Conservation (phyloP, 495 filamentous ascomycete genomes). For the Talaromyces trachyspermus region DNA sequence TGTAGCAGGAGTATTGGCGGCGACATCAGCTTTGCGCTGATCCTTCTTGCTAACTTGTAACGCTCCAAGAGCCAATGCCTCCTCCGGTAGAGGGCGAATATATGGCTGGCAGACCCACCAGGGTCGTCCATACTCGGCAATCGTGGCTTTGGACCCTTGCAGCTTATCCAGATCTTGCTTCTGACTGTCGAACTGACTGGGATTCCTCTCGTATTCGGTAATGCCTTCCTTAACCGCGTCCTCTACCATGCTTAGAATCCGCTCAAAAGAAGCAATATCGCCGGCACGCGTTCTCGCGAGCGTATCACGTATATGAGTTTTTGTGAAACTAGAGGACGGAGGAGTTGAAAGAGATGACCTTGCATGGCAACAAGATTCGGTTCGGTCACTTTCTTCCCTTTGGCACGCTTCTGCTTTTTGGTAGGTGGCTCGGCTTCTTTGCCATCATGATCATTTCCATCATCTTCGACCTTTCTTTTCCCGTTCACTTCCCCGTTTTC, state of each 20-base stretch:
- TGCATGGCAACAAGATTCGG: constrained; percentile 81
- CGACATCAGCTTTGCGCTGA: constrained; percentile 8
- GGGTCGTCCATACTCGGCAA: constrained; percentile 65
- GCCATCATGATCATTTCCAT: constrained; percentile 25
- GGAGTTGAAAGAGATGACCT: constrained; percentile 85
- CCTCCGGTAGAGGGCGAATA: constrained; percentile 77
- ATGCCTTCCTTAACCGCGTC: constrained; percentile 63
- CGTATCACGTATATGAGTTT: constrained; percentile 77
- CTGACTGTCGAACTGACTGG: constrained; percentile 40
- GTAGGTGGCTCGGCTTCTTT: constrained; percentile 31
- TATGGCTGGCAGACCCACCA: constrained; percentile 95
- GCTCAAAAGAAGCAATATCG: constrained; percentile 65
- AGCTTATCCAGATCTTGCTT: constrained; percentile 23
- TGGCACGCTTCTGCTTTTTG: constrained; percentile 59
- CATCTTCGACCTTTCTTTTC: constrained; percentile 28
- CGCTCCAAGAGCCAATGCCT: constrained; percentile 75
- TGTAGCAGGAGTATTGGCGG: neutral
- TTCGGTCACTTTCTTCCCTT: constrained; percentile 42
- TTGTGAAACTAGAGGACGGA: constrained; percentile 66
- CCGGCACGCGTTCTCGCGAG: constrained; percentile 59
- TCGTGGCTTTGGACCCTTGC: constrained; percentile 56
- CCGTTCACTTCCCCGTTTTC: constrained; percentile 14
- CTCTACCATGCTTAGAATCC: constrained; percentile 60
- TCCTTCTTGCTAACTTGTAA: constrained; percentile 58
- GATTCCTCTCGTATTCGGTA: constrained; percentile 58